Base-by-base conservation (phyloP, 306 rosid genomes). In the Nissolia schottii region DNA sequence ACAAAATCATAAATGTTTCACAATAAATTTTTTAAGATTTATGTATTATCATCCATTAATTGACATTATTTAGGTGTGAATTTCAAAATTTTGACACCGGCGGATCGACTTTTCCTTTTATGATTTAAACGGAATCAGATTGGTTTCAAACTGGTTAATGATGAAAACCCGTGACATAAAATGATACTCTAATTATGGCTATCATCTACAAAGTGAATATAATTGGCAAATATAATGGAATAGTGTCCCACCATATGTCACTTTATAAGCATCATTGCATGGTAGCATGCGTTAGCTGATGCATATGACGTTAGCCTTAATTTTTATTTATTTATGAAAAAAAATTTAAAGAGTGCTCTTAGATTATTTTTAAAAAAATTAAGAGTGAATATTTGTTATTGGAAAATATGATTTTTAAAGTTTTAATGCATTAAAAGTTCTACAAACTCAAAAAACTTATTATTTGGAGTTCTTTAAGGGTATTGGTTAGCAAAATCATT, bases 131-230 rank as follows among this genome's bases (percentile, higher is more conserved):
- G 32, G 3, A 53, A 14, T 10, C 23, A 37, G 51, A 15, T 61
- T 20, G 70, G 70, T 15, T 45, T 73, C 9, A 63, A 29, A 14
- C 64, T 45, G 67, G 13, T 46, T 64, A 68, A 67, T 54, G 24
- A 75, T 45, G 22, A 56, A 60, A 66, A 20, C 7, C 19, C 71
- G 73, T 67, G 64, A 51, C 43, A 43, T 53, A 56, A 76, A 85
- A 80, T 70, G 60, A 85, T 75, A 75, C 62, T 25, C 67, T 57
- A 74, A 74, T 81, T 60, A 83, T 83, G 77, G 54, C 62, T 70
- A 32, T 70, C 62, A 84, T 80, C 8, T 63, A 43, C 22, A 80
- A 55, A 29, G n/a, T 46, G 61, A 67, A 76, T 48, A 73, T 51
- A 11, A n/a, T 38, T n/a, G 60, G 55, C 62, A 23, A 62, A 53